Evolutionary conservation across 805 yeast genomes (phyloP), one percentile per base, ranked within the genome.

Genomic region (Metschnikowia hibisci): DNA sequence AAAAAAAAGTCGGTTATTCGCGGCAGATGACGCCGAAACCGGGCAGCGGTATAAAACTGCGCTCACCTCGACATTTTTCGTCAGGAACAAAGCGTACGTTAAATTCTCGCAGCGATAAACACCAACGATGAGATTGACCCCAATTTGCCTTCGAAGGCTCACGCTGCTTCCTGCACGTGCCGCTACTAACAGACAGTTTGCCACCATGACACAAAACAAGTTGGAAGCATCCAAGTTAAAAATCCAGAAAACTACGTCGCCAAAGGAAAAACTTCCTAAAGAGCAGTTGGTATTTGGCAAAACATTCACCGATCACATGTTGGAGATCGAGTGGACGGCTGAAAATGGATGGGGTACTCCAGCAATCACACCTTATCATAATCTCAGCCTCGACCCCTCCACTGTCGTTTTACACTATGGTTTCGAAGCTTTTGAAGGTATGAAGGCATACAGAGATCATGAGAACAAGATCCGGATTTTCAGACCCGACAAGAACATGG

Each of bases 371-470:
- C 97, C 98, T 18, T 89, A 87, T 62, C 90, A 83, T 41, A 79
- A 80, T 39, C 68, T 91, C 42, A 57, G 73, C 13, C 65, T 91
- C 46, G 96, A 90, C 59, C 99, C 99, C 22, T 82, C 96, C 15
- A 70, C 93, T 14, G 79, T 86, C 63, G 98, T 90, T 27, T 81
- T 91, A 70, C 99, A 91, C 73, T 91, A 91, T 60, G 91, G 95
- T 4, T 91, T 93, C 60, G 96, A 88, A 66, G 77, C 91, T 47
- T 93, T 91, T 54, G 99, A 91, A 72, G 99, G 99, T 53, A 74
- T 91, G 71, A 91, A 91, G 73, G 97, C 97, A 11, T 91, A 90
- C 76, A 68, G 68, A 48, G 85, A 77, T 60, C 32, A 51, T 20
- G 31, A 52, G 84, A 49, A 56, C 55, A 82, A 48, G 56, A 57